phyloP scores from a whole-genome alignment of 345 rosid species.

The Syzygium aromaticum region DNA sequence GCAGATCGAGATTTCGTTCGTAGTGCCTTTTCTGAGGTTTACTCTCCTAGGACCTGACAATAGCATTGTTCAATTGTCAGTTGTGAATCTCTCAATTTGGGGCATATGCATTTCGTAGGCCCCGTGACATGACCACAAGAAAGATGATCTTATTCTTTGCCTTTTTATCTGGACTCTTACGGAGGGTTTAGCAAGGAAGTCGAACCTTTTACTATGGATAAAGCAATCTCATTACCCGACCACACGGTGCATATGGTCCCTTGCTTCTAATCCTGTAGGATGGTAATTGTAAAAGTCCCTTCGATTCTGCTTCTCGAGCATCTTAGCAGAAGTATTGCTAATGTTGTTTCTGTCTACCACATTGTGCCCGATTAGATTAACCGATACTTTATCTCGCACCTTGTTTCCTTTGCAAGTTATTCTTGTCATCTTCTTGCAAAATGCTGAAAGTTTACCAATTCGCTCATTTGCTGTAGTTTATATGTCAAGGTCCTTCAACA shows the following conservation, averaged over 20 bases:
- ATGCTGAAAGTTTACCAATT: background rate
- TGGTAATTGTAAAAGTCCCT: background rate
- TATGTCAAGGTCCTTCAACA: background rate
- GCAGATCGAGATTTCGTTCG: background rate
- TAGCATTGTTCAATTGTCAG: background rate
- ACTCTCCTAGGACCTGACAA: background rate
- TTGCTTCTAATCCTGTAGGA: background rate
- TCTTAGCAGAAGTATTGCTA: background rate
- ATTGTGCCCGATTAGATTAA: background rate
- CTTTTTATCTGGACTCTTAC: background rate
- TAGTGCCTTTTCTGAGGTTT: background rate
- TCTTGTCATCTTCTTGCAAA: background rate
- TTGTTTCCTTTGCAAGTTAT: background rate
- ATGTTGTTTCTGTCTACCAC: background rate
- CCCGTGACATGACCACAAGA: background rate
- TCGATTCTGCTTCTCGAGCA: background rate
- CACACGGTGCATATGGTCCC: background rate
- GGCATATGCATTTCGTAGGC: background rate
- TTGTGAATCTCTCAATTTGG: background rate
- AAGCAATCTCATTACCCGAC: background rate
- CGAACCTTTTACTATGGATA: background rate
- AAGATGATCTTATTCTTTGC: background rate
- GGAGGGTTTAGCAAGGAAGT: background rate
- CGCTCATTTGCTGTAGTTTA: background rate
- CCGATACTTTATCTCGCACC: background rate